Base-by-base conservation (phyloP, 306 rosid genomes). In the Gastrolobium villosum region DNA sequence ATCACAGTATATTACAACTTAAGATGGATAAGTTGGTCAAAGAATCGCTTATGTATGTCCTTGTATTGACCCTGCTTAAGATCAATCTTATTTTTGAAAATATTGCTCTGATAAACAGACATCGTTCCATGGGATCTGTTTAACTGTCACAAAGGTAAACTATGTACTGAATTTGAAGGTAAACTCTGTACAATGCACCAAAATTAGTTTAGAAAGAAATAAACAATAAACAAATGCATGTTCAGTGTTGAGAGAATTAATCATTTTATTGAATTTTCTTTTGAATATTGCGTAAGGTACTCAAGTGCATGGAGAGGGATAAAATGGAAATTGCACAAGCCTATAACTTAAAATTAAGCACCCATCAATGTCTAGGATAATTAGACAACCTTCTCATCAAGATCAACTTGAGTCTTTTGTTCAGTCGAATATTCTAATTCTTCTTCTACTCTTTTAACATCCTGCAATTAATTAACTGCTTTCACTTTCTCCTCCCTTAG, bases 1-100 rank as follows among this genome's bases (percentile, higher is more conserved):
- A 70, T 69, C 49, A 34, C 70, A 14, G 45, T 13, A 53, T 31
- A 64, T 70, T 72, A 52, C 69, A 93, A 97, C 99, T 95, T 95
- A 54, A 95, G 99, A 88, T 87, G 99, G 87, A 95, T 91, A 55
- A 95, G 90, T 87, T 92, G 97, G 73, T 95, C 93, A 79, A 87
- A 89, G 83, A 92, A 86, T 54, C 99, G 89, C 76, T 86, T 95
- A 87, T 92, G 98, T 78, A 95, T 89, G 82, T 92, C 98, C 89
- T 91, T 95, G 88, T 90, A 95, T 48, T 89, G 94, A 31, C 95
- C 56, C 82, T 89, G 97, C 78, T 95, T 91, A 74, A 95, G 94
- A 84, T 92, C 97, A 59, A 89, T 71, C 83, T 88, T 91, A 87
- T 89, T 87, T 78, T 85, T 90, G 41, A 92, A 87, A 86, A 95